phyloP scores from a whole-genome alignment of 2,329 filamentous ascomycete species.

The Trichoderma afroharzianum region DNA sequence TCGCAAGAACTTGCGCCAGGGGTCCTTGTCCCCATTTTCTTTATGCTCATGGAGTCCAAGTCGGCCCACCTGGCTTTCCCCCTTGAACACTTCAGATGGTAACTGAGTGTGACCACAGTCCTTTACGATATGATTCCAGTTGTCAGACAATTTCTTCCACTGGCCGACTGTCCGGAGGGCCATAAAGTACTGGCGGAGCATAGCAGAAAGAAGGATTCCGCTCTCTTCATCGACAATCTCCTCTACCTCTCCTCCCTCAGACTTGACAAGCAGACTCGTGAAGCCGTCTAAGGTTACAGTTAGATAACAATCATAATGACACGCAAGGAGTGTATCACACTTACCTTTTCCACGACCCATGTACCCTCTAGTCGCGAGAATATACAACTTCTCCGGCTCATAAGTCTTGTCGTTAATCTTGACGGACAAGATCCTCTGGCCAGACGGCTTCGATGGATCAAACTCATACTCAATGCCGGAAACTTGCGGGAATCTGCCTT shows the following conservation, averaged over 20 bases:
- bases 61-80: conserved; percentile 35
- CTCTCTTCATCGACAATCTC: conserved; percentile 83
- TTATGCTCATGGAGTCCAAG: conserved; percentile 23
- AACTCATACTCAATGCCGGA: conserved; percentile 77
- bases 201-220: conserved; percentile 78
- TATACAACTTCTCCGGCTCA: conserved; percentile 62
- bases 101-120: conserved; percentile 51
- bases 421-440: conserved; percentile 60
- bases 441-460: conserved; percentile 58
- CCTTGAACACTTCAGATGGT: conserved; percentile 29
- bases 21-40: conserved; percentile 22
- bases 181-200: conserved; percentile 90
- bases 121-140: conserved; percentile 65
- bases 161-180: conserved; percentile 74
- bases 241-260: conserved; percentile 71
- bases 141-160: conserved; percentile 70
- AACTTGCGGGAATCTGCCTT: conserved; percentile 81
- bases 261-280: conserved; percentile 67
- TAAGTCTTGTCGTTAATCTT: conserved; percentile 59
- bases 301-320: conserved; percentile 8
- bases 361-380: conserved; percentile 77
- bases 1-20: conserved; percentile 38
- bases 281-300: conserved; percentile 61
- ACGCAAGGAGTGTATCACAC: neutral
- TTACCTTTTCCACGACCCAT: conserved; percentile 76